These are phyloP conservation scores for Hypoxylon sp. DNA, from an alignment of 2,329 filamentous ascomycete genomes.

Conservation along the genomic window DNA sequence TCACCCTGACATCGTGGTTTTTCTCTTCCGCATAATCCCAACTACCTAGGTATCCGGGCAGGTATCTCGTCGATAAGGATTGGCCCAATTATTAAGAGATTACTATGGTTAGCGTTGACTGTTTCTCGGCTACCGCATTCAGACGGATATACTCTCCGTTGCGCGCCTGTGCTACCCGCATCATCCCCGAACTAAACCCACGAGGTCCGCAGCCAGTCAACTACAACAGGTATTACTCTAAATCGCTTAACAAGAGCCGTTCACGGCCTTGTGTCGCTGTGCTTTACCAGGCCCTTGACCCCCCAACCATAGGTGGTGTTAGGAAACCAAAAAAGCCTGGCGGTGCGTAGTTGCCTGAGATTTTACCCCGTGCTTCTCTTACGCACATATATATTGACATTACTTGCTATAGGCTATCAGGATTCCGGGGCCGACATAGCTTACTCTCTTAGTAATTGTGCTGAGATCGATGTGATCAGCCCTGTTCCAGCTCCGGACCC, in stretches of 20 bases:
- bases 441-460: slow-evolving; percentile 55
- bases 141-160: not conserved
- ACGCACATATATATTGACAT: not conserved
- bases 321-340: slow-evolving; percentile 27
- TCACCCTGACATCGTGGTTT: not conserved
- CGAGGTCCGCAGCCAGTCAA: not conserved
- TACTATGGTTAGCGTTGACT: not conserved
- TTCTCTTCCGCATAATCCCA: not conserved
- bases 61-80: not conserved
- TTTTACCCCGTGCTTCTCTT: not conserved
- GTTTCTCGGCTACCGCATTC: slow-evolving; percentile 5
- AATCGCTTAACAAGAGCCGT: not conserved
- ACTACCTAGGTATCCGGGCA: too few relatives aligned
- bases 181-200: not conserved
- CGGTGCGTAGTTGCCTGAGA: slow-evolving; percentile 1
- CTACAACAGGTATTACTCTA: slow-evolving; percentile 7
- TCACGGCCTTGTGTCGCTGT: slow-evolving; percentile 10
- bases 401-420: slow-evolving; percentile 58
- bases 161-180: not conserved
- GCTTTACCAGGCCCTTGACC: slow-evolving; percentile 21
- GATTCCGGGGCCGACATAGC: slow-evolving; percentile 66
- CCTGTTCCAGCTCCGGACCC: slow-evolving; percentile 53
- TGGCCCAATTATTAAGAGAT: not conserved
- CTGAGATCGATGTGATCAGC: slow-evolving; percentile 55
- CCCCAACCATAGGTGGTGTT: slow-evolving; percentile 14